Evolutionary conservation across 176 grass and related monocot species (phyloP).

Genomic region (Cymbopogon citratus): DNA sequence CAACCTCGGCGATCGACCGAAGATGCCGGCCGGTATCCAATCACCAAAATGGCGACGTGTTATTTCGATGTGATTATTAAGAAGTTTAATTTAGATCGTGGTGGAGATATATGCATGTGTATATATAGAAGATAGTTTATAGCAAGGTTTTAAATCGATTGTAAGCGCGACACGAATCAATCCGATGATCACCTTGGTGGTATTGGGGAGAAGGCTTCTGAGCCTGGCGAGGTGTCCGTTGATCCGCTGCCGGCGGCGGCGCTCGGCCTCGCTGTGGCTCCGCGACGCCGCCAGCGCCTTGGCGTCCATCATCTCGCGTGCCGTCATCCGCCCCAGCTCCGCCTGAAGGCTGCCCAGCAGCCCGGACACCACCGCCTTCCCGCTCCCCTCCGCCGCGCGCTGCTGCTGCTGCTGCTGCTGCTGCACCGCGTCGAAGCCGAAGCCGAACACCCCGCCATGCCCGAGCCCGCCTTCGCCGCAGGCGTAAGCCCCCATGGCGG

Average conservation of each 20-base stretch:
- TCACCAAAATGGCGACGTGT: background rate
- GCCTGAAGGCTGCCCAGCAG: conserved; percentile 75
- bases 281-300: conserved; percentile 90
- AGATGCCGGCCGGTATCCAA: background rate
- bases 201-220: conserved; percentile 88
- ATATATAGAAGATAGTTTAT: background rate
- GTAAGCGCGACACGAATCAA: no score
- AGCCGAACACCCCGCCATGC: conserved; percentile 43
- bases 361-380: conserved; percentile 35
- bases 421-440: conserved; percentile 33
- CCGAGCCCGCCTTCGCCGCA: conserved; percentile 27
- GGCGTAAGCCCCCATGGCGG: conserved; percentile 26
- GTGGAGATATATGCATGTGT: background rate
- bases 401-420: conserved; percentile 20
- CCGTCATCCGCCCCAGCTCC: conserved; percentile 79
- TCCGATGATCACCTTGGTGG: conserved; percentile 63
- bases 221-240: conserved; percentile 79
- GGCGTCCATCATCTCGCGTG: conserved; percentile 93
- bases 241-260: conserved; percentile 88
- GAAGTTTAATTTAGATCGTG: background rate
- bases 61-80: background rate
- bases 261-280: conserved; percentile 98
- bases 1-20: background rate
- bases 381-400: conserved; percentile 27
- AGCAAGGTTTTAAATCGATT: background rate